Evolutionary conservation across 2,329 filamentous ascomycete genomes (phyloP).

Genomic region (Xylaria sp.): DNA sequence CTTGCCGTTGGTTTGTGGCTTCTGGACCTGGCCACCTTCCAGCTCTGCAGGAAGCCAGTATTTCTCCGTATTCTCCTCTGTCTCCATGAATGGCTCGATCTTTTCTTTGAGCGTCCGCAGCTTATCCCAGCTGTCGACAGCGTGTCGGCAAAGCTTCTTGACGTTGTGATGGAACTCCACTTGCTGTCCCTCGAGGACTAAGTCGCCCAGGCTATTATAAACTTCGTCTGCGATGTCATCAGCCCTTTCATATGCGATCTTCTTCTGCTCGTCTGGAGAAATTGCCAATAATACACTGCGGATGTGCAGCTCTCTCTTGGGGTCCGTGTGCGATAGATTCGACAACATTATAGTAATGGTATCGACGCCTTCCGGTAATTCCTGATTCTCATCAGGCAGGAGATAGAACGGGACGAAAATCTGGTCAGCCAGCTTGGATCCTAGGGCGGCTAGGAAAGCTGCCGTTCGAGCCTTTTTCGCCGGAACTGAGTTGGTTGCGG

Average conservation of each 20-base stretch:
- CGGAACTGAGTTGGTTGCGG: conserved; percentile 12
- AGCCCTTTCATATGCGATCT: conserved; percentile 17
- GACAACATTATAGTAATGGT: conserved; percentile 25
- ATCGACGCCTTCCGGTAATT: conserved; percentile 12
- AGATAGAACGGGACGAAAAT: conserved; percentile 33
- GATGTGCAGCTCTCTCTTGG: conserved; percentile 30
- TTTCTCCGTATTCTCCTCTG: conserved; percentile 19
- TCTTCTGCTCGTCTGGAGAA: conserved; percentile 19
- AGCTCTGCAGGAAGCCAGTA: conserved; percentile 37
- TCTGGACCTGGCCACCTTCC: conserved; percentile 11
- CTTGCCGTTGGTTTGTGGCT: conserved; percentile 15
- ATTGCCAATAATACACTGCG: conserved; percentile 29
- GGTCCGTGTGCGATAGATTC: conserved; percentile 20
- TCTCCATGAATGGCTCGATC: conserved; percentile 31
- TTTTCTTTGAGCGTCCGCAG: conserved; percentile 31
- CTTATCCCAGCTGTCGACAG: conserved; percentile 24
- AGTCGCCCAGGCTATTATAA: neutral
- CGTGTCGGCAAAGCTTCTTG: conserved; percentile 10
- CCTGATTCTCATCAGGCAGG: conserved; percentile 11
- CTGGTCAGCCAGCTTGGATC: conserved; percentile 14
- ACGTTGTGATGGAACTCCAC: conserved; percentile 1
- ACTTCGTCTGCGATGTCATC: conserved; percentile 15
- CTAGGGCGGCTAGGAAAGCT: conserved; percentile 21
- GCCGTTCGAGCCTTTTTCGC: conserved; percentile 34
- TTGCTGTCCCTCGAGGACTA: conserved; percentile 2